These are phyloP conservation scores for Mycosarcoma maydis DNA, from an alignment of 1,284 basidiomycete genomes.

Conservation along the genomic window DNA sequence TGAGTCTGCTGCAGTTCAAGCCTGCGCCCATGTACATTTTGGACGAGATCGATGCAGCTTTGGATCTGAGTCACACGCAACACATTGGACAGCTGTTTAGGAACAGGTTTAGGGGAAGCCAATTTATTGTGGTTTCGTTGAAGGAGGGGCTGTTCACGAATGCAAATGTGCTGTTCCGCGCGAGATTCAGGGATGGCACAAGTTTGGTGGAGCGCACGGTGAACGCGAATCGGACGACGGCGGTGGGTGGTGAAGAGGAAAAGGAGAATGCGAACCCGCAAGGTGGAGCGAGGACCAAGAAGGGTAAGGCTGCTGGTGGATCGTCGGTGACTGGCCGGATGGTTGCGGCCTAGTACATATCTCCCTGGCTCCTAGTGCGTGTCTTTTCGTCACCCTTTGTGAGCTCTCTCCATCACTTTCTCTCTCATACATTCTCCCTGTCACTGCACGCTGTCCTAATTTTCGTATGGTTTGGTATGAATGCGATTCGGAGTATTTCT, in stretches of 20 bases:
- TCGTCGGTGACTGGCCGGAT: conserved; percentile 6
- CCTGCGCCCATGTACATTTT: conserved; percentile 99
- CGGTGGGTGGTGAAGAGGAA: conserved; percentile 14
- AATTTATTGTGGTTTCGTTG: conserved; percentile 96
- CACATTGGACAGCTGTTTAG: conserved; percentile 96
- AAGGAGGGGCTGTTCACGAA: conserved; percentile 96
- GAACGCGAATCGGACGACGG: conserved; percentile 43
- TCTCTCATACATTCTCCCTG: too few relatives aligned
- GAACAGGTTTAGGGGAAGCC: conserved; percentile 95
- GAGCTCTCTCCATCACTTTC: too few relatives aligned
- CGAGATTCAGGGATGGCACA: conserved; percentile 90
- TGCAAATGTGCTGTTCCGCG: conserved; percentile 94
- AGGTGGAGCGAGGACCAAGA: conserved; percentile 8
- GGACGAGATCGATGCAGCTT: conserved; percentile 96
- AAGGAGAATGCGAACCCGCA: conserved; percentile 31
- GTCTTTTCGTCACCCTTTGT: not conserved
- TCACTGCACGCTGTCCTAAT: too few relatives aligned
- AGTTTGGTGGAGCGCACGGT: conserved; percentile 77
- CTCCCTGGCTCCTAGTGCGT: not conserved
- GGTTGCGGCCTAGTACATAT: conserved; percentile 11
- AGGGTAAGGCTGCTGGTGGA: conserved; percentile 6
- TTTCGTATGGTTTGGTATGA: too few relatives aligned
- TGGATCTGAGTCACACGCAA: conserved; percentile 92
- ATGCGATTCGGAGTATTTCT: conserved; percentile 17
- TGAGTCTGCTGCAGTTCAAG: conserved; percentile 97